Evolutionary conservation across 208 protist species (phyloP).

Genomic region (Leishmania guyanensis): DNA sequence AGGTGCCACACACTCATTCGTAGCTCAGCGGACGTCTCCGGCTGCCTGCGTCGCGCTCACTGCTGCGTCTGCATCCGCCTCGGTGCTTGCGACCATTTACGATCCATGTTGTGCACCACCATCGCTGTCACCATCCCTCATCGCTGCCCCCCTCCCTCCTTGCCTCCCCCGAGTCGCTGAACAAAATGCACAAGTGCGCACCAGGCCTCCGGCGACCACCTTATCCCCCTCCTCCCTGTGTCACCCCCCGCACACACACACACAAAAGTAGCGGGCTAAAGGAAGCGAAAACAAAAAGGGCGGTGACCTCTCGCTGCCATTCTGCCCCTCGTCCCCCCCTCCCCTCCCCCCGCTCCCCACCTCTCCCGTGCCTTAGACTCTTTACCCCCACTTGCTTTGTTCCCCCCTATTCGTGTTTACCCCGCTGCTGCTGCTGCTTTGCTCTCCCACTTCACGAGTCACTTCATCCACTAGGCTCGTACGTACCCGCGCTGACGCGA

Average conservation of each 20-base stretch:
- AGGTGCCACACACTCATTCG: background rate
- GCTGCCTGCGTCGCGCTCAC: background rate
- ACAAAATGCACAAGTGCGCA: background rate
- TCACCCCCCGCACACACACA: too few relatives aligned
- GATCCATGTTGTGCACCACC: background rate
- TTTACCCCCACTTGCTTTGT: background rate
- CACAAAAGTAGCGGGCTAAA: too few relatives aligned
- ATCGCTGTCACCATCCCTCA: background rate
- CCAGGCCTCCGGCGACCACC: background rate
- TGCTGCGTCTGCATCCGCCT: background rate
- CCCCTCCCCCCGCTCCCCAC: background rate
- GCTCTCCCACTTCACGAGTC: background rate
- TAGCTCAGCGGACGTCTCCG: background rate
- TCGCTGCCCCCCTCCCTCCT: background rate
- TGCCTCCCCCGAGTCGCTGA: background rate
- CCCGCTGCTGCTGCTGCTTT: background rate
- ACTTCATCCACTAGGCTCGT: background rate
- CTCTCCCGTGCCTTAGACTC: background rate
- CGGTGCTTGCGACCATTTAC: background rate
- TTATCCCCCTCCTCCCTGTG: too few relatives aligned
- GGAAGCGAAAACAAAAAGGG: too few relatives aligned
- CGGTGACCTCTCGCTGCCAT: background rate
- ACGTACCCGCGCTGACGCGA: background rate
- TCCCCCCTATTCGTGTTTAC: background rate
- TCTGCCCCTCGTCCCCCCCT: background rate